phyloP scores from a whole-genome alignment of 345 rosid species.

The Salix viminalis region DNA sequence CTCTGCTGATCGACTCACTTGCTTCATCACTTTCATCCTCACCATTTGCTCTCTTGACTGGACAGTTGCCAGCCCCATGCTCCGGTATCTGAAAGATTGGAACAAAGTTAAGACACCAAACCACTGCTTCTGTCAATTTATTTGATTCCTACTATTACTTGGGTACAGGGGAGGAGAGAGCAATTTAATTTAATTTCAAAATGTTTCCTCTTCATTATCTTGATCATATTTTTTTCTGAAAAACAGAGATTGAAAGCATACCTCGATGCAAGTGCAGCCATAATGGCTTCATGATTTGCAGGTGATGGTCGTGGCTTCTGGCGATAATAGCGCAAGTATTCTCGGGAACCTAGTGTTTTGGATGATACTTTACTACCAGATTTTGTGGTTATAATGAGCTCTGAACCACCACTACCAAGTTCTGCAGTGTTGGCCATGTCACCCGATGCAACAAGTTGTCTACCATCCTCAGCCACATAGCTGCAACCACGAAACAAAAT shows the following conservation, averaged over 20 bases:
- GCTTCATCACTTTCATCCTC: conserved; percentile 71
- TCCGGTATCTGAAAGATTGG: conserved; percentile 58
- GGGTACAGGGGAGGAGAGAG: neutral
- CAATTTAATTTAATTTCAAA: neutral
- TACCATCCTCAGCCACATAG: conserved; percentile 70
- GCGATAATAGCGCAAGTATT: conserved; percentile 76
- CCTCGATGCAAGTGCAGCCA: conserved; percentile 77
- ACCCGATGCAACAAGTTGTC: conserved; percentile 60
- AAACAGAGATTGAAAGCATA: conserved; percentile 8
- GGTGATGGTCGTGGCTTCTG: conserved; percentile 89
- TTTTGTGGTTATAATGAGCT: conserved; percentile 72
- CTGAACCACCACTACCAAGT: conserved; percentile 69
- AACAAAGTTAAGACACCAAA: neutral
- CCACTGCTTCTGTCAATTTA: neutral
- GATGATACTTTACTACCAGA: conserved; percentile 36
- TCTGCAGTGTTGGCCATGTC: conserved; percentile 53
- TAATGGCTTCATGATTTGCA: conserved; percentile 41
- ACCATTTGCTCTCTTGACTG: conserved; percentile 66
- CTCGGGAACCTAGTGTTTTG: conserved; percentile 83
- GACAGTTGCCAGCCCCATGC: conserved; percentile 77
- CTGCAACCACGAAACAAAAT: conserved; percentile 33
- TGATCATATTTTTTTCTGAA: neutral
- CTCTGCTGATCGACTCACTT: conserved; percentile 64
- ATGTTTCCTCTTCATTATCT: neutral
- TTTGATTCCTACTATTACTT: neutral